Evolutionary conservation across 768 basidiomycete species (phyloP).

Genomic region (Chalciporus pseudorubinellus): DNA sequence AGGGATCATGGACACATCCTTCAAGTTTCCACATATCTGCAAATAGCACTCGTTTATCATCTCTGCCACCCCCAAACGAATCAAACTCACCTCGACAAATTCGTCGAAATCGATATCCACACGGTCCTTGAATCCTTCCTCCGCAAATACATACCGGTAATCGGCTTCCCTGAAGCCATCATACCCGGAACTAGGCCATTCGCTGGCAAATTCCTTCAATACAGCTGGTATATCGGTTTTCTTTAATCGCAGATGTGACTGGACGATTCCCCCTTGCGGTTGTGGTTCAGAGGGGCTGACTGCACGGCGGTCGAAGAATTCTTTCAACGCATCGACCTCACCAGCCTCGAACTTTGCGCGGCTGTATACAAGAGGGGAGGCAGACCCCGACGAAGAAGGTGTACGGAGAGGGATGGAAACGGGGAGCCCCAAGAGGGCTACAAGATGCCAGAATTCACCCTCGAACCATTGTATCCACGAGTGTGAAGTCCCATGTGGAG

Average conservation of each 20-base stretch:
- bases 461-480: constrained; percentile 18
- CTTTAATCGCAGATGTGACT: constrained; percentile 32
- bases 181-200: constrained; percentile 45
- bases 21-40: constrained; percentile 72
- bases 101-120: constrained; percentile 73
- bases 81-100: constrained; percentile 72
- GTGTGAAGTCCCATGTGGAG: constrained; percentile 8
- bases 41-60: background rate
- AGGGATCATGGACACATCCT: constrained; percentile 56
- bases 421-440: constrained; percentile 21
- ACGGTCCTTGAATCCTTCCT: constrained; percentile 63
- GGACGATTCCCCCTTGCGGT: constrained; percentile 5
- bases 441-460: constrained; percentile 11
- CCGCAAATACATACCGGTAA: constrained; percentile 69
- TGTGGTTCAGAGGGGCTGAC: constrained; percentile 5
- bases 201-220: constrained; percentile 42
- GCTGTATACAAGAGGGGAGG: constrained; percentile 39
- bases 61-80: background rate
- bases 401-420: background rate
- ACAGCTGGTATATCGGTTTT: constrained; percentile 41
- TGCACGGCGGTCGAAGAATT: constrained; percentile 31
- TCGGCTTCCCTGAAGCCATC: constrained; percentile 60
- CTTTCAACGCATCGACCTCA: constrained; percentile 43
- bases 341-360: constrained; percentile 55
- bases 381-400: constrained; percentile 11